Base-by-base conservation (phyloP, 169 alveolate genomes). In the Plasmodium gonderi region DNA sequence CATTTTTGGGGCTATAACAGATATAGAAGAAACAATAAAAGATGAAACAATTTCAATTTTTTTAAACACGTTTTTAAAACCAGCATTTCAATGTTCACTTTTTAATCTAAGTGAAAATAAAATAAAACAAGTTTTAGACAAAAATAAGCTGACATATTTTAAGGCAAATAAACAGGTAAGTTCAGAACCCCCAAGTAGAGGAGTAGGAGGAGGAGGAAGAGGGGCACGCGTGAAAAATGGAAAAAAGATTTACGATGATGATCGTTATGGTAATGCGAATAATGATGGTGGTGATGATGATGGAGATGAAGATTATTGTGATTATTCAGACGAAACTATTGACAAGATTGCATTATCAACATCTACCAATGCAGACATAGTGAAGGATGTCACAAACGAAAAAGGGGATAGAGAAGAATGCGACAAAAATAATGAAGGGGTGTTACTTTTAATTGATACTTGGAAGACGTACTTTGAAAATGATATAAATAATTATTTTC, bases 11-110 rank as follows among this genome's bases (percentile, higher is more conserved):
- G 75, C 92, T 7, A 72, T 83, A 49, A 83, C 92, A 12, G 92
- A 83, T 45, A 72, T 51, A 69, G 92, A 83, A 49, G 92, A 83
- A 42, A 83, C 92, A 23, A 49, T 83, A 20, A 83, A 83, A 36
- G 92, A 83, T 33, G 92, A 83, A 83, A 67, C 83, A 36, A 69
- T 83, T 31, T 68, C 83, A 2, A 47, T 83, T 69, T 83, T 83
- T 49, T 33, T 83, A 72, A 83, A 83, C 40, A 83, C 92, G 29
- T 83, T 83, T 26, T 60, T 83, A 17, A 83, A 83, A 20, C 17
- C 92, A 47, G 38, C 92, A 12, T 69, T 83, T 33, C 42, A 69
- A 36, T 69, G 92, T 42, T 60, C 92, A 14, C 17, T 83, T 17
- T 83, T 83, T 49, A 83, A 83, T 36, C 20, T 36, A 29, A 83